Evolutionary conservation across 164 flowering plant species (phyloP), one percentile per base, ranked within the genome.

Genomic region (Warburgia ugandensis): DNA sequence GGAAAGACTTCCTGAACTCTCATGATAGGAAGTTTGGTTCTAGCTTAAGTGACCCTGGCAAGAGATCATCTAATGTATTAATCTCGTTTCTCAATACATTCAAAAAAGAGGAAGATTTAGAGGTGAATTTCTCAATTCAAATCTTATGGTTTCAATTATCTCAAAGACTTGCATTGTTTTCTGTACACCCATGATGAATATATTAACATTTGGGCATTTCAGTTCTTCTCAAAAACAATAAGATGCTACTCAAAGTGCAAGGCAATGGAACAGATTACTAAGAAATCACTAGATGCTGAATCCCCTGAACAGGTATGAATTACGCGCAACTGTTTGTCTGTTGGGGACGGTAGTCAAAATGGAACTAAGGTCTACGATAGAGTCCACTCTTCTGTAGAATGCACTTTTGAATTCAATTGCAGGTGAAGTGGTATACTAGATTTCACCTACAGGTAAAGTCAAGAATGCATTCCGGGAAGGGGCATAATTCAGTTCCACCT

Each of bases 81-180:
- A 68, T 50, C 60, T 74, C 86, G 25, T 92, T 88, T 67, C 65
- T 88, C 6, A 74, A 69, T 47, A 76, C 95, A 6, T 83, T 92
- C 48, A 54, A 50, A 0, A 32, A 72, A 12, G 74, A 73, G 56
- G 76, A 73, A 25, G 87, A 86, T 64, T 50, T 76, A 47, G 70
- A 73, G 81, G 95, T 84, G n/a, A 58, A 38, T 10, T 29, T 9
- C 26, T 19, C 14, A 22, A 19, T 43, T 19, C 13, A 6, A 3
- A 12, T 22, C 31, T 22, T 26, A 27, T 45, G 17, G 17, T 37
- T 37, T 37, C 16, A 14, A 8, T 37, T 37, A 6, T 10, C 16
- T 27, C 17, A 12, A 11, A 4, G 5, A 6, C 25, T 39, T n/a
- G 27, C 17, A 0, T 35, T 50, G 22, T 21, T 35, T 53, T 8